Conservation (phyloP, 1,284 basidiomycete genomes). For the Austroboletus rostrupii region DNA sequence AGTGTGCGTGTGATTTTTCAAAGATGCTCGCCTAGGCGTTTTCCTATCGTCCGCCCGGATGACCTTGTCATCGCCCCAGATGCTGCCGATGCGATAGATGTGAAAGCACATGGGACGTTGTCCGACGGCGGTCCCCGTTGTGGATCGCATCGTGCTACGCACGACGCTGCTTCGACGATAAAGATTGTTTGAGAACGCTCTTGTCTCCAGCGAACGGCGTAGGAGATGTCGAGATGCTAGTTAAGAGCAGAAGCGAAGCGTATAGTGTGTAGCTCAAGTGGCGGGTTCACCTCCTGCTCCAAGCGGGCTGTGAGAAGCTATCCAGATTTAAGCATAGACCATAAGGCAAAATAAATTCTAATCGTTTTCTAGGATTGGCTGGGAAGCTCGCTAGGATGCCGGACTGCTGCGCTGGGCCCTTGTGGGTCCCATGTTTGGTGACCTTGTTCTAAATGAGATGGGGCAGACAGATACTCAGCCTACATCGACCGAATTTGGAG, state of each 20-base stretch:
- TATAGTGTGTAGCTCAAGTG: neutral
- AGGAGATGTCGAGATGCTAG: neutral
- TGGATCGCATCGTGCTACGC: neutral
- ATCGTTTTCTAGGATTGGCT: neutral
- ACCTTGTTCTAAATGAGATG: neutral
- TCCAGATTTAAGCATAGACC: neutral
- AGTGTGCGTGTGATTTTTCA: neutral
- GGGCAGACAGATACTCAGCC: neutral
- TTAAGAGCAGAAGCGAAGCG: neutral
- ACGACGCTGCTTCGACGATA: neutral
- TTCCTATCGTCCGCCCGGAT: constrained; percentile 24
- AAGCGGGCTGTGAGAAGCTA: constrained; percentile 2
- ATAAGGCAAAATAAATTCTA: neutral
- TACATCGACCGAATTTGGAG: neutral
- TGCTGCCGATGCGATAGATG: constrained; percentile 26
- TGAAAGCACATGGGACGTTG: constrained; percentile 20
- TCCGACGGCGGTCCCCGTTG: neutral
- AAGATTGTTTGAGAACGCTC: neutral
- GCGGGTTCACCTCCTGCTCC: neutral
- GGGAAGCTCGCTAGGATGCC: neutral
- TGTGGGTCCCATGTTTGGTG: neutral
- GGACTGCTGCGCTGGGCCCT: neutral
- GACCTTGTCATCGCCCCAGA: constrained; percentile 30
- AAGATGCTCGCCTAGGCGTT: constrained; percentile 22
- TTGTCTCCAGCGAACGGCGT: neutral